Evolutionary conservation across 257 asterid species (phyloP).

Genomic region (Solanum gandarillasii): DNA sequence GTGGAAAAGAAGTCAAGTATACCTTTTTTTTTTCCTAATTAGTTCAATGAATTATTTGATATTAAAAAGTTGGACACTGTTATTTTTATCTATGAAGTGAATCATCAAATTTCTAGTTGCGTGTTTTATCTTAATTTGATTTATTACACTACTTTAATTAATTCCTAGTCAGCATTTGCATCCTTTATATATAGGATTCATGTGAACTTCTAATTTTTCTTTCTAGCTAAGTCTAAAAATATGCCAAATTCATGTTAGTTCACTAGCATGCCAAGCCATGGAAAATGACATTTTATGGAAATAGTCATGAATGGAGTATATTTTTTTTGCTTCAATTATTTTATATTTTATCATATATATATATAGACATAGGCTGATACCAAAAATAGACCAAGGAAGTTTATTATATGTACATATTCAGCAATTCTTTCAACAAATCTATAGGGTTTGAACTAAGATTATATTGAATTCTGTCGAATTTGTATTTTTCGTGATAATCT

Average conservation of each 20-base stretch:
- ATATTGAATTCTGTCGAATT: neutral
- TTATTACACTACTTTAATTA: neutral
- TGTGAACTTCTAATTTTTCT: conserved; percentile 16
- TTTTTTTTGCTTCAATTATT: neutral
- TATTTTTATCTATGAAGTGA: neutral
- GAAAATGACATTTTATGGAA: neutral
- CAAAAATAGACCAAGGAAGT: neutral
- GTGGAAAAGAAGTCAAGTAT: too few relatives aligned
- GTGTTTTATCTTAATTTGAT: neutral
- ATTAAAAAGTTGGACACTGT: neutral
- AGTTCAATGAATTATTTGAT: neutral
- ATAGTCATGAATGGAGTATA: neutral
- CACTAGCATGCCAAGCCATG: neutral
- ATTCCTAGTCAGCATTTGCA: neutral
- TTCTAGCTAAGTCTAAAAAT: neutral
- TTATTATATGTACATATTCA: neutral
- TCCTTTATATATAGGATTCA: conserved; percentile 11
- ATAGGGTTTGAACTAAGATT: neutral
- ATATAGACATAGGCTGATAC: neutral
- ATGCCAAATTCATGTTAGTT: conserved; percentile 9
- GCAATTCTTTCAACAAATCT: neutral
- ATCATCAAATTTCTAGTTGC: neutral
- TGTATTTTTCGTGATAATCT: neutral
- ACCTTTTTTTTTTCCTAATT: neutral
- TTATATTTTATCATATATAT: neutral